Percentiles rank a stretch among this genome's conserved stretches.
Evolutionary conservation across 2,329 filamentous ascomycete genomes (phyloP).

Genomic region (Clonostachys chloroleuca): DNA sequence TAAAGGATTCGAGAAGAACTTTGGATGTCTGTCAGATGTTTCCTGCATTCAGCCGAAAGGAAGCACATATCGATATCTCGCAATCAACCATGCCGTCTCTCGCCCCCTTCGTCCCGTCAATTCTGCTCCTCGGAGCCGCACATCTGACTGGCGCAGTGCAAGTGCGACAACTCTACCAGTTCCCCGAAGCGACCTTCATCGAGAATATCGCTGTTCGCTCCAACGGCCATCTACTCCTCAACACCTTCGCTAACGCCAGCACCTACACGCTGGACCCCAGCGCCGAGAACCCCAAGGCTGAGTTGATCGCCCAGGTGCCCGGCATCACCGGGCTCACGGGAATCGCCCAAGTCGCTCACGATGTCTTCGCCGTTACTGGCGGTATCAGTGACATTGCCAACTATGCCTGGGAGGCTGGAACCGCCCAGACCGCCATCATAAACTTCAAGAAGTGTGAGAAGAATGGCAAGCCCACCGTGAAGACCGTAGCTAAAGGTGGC

Average conservation of each 20-base stretch:
- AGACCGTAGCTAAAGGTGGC: conserved; percentile 4
- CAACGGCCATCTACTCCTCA: conserved; percentile 1
- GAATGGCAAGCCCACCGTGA: background rate
- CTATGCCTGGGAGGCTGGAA: conserved; percentile 3
- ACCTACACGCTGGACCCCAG: background rate
- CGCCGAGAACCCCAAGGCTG: background rate
- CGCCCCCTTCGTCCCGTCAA: background rate
- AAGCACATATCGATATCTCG: too few species aligned
- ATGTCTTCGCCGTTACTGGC: conserved; percentile 10
- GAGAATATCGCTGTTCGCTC: background rate
- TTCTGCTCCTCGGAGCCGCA: background rate
- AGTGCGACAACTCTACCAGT: background rate
- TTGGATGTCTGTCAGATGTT: too few species aligned
- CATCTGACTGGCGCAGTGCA: background rate
- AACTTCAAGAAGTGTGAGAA: background rate
- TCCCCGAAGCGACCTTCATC: background rate
- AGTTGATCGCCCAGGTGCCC: conserved; percentile 5
- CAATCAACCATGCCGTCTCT: background rate
- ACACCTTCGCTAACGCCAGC: conserved; percentile 10
- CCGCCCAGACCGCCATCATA: background rate
- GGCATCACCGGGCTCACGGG: conserved; percentile 6
- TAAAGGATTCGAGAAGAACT: too few species aligned
- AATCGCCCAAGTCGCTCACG: conserved; percentile 8
- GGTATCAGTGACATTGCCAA: conserved; percentile 5
- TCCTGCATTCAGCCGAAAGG: too few species aligned